Base-by-base conservation (phyloP, 1,284 basidiomycete genomes). In the Malassezia slooffiae region DNA sequence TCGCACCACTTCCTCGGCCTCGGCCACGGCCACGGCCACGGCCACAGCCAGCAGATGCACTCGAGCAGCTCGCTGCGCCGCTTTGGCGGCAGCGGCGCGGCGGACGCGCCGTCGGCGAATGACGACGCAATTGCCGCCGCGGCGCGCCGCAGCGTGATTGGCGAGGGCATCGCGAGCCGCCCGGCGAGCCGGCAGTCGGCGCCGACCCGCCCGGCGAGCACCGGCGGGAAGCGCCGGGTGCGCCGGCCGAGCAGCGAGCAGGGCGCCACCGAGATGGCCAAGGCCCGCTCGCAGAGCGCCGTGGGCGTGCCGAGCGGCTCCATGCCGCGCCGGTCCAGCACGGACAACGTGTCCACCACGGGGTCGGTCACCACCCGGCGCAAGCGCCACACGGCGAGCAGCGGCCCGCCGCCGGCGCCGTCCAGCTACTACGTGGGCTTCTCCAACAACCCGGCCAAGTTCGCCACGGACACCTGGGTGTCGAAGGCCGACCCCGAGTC, bases 121-220 rank as follows among this genome's bases (percentile, higher is more conserved):
- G 49, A 52, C 20, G 34, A 47, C 21, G 35, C 34, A 35, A 33
- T 46, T 12, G 42, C 30, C 35, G 59, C 55, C n/a, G 58, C 60
- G 28, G 55, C 54, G 26, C 56, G 58, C 13, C 52, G 53, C n/a
- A 55, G 52, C 8, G 62, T 62, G 10, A 55, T 62, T 3, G 62
- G 62, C 15, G 50, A 50, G 12, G 62, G 60, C 26, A 52, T 62
- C 20, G 50, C 30, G 11, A 23, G 12, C 12, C 30, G 41, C 6
- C 46, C 40, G 16, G n/a, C 40, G 4, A 34, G 33, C 15, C 46
- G 46, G 16, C 24, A 36, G n/a, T 9, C 24, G 26, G 13, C 19
- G 5, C 17, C 12, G 8, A 11, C 10, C 21, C 43, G 27, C 9
- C 20, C 37, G 2, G 32, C 7, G 12, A 15, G 22, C 3, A 29